Conservation (phyloP, 306 rosid genomes). For the Leucaena leucocephala region DNA sequence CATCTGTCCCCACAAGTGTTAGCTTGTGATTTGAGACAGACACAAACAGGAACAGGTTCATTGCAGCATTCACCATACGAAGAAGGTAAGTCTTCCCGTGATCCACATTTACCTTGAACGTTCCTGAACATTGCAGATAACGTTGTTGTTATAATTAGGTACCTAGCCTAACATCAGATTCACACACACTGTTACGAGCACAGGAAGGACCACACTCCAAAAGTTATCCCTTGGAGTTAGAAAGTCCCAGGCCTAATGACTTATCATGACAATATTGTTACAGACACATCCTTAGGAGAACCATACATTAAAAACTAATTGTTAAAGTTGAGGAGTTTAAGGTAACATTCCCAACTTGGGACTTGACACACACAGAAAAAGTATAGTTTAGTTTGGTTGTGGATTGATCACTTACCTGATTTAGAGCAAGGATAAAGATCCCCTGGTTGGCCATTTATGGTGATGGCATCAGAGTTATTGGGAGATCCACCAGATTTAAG, state of each 20-base stretch:
- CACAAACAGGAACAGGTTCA: slow-evolving; percentile 45
- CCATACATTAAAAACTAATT: no score
- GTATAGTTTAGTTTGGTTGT: background rate
- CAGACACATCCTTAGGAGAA: no score
- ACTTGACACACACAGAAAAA: no score
- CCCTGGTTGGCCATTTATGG: slow-evolving; percentile 55
- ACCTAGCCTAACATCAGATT: background rate
- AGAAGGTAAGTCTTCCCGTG: slow-evolving; percentile 51
- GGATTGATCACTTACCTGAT: slow-evolving; percentile 28
- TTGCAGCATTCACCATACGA: slow-evolving; percentile 49
- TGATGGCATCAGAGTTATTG: slow-evolving; percentile 42
- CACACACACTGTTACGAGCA: background rate
- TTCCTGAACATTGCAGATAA: slow-evolving; percentile 27
- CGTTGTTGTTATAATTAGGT: background rate
- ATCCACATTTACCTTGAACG: slow-evolving; percentile 42
- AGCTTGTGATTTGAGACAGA: slow-evolving; percentile 54
- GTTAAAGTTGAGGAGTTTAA: no score
- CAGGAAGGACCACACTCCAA: no score
- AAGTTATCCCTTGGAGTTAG: no score
- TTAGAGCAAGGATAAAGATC: slow-evolving; percentile 47
- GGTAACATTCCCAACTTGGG: no score
- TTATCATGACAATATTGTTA: no score
- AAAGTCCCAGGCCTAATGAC: no score
- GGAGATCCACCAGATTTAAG: slow-evolving; percentile 47
- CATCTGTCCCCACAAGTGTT: slow-evolving; percentile 51